phyloP scores from a whole-genome alignment of 345 rosid species.

The Eucalyptus marginata region DNA sequence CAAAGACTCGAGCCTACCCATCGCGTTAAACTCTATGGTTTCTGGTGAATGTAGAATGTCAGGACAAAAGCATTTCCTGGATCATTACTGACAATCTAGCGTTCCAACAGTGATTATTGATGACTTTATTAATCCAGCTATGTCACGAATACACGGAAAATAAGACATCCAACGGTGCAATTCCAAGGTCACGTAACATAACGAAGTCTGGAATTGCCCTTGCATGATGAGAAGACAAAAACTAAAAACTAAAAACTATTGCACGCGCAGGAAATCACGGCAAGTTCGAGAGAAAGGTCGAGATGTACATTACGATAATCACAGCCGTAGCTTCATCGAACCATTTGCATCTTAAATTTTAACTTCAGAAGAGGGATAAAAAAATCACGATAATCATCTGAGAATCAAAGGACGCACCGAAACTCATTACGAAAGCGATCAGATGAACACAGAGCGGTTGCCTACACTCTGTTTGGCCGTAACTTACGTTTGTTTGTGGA shows the following conservation, averaged over 20 bases:
- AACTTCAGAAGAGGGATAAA: no score
- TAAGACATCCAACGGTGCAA: neutral
- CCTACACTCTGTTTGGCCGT: no score
- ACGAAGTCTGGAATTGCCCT: neutral
- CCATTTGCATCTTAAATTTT: neutral
- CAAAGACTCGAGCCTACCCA: no score
- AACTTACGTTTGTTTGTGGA: no score
- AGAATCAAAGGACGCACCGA: no score
- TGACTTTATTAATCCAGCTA: neutral
- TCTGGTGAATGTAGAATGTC: no score
- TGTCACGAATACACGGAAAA: neutral
- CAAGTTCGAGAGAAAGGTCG: neutral
- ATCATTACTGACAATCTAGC: accelerated
- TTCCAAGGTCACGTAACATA: neutral
- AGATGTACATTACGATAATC: neutral
- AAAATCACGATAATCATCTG: no score
- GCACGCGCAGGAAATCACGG: neutral
- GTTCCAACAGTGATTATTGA: no score
- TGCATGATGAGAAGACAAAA: neutral
- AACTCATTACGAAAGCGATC: no score
- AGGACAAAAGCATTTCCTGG: no score
- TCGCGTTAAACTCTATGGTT: neutral
- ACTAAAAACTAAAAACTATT: neutral
- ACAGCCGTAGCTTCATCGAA: neutral
- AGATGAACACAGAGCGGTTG: no score